Base-by-base conservation (phyloP, 192 early-diverging fungal species). In the Umbelopsis ramanniana region DNA sequence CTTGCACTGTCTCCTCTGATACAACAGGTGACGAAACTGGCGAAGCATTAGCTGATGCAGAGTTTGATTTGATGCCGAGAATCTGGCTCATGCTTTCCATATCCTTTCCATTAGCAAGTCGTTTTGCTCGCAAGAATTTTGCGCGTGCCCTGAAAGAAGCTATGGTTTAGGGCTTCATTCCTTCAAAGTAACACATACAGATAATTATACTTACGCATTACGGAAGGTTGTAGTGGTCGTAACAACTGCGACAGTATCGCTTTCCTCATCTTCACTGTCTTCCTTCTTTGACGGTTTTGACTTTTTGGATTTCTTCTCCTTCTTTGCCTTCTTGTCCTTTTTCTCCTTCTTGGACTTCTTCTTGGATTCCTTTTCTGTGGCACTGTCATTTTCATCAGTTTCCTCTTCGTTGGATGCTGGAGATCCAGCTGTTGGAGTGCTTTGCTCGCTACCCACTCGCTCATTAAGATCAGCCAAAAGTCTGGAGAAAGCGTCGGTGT, bases 401-500 rank as follows among this genome's bases (percentile, higher is more conserved):
- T 82, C 81, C 52, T 82, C 74, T 17, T 75, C 74, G 35, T 81
- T 63, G 3, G 57, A 63, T 63, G 2, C 33, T n/a, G 33, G 33
- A 37, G 57, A 63, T 17, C 19, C 48, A 68, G n/a, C 54, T 22
- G 68, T 40, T 48, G 74, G 38, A 43, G 68, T 78, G 48, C 70
- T 80, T n/a, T 79, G 66, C 26, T 83, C 79, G 2, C 69, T 73
- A 63, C 81, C 78, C 12, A 80, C 74, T 23, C 86, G 86, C 38
- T 88, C 79, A 74, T 96, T 95, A 43, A 98, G 81, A n/a, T 90
- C 86, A 48, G 85, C 86, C 72, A 99, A 84, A 19, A 99, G 85
- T 45, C 83, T 83, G 10, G 88, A 87, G 74, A 97, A 97, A 0
- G 94, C 97, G 68, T 87, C 89, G 7, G 95, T 88, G 79, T 96